Base-by-base conservation (phyloP, 176 grass and related monocot genomes). In the Rhipidocladum racemiflorum region DNA sequence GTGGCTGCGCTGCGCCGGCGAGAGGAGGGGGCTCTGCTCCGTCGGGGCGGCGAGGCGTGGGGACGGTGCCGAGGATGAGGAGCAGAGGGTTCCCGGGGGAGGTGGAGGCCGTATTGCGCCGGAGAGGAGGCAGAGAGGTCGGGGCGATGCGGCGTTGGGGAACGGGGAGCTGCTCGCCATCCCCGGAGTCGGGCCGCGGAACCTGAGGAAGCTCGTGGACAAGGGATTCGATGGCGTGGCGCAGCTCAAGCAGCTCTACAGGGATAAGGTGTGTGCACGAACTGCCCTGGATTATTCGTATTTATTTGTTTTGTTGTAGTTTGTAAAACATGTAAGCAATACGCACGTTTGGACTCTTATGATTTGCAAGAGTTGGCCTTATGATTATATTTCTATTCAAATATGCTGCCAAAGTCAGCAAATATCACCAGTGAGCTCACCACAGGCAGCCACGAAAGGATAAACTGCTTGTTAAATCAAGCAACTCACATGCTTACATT, bases 181-280 rank as follows among this genome's bases (percentile, higher is more conserved):
- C 51, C 89, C 91, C 1, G 89, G 91, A 15, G 88, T 97, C 54
- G 94, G 94, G 30, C 94, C 83, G 30, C 88, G 91, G 44, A 97
- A 97, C 74, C 84, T 92, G 76, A 88, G 84, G 80, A 97, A 97
- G 81, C 86, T 94, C 72, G 91, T 90, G 48, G 91, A 97, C 80
- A 97, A 94, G 77, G 94, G 94, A 21, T 94, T 94, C 73, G 85
- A 94, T 35, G 89, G 80, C 46, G 85, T 97, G 0, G 83, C 89
- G 1, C 89, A 90, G 77, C 94, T 97, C 79, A 97, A 97, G 87
- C 87, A 97, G 69, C 89, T 94, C n/a, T 94, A 97, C 30, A 87
- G 75, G 63, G 89, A 97, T 77, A 92, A 97, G 94, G 94, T 97
- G 75, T 27, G 65, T 49, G 39, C 25, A 7, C 56, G 34, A 64